Conservation (phyloP, 371 early-diverging fungal species). For the Chytridiales sp. region DNA sequence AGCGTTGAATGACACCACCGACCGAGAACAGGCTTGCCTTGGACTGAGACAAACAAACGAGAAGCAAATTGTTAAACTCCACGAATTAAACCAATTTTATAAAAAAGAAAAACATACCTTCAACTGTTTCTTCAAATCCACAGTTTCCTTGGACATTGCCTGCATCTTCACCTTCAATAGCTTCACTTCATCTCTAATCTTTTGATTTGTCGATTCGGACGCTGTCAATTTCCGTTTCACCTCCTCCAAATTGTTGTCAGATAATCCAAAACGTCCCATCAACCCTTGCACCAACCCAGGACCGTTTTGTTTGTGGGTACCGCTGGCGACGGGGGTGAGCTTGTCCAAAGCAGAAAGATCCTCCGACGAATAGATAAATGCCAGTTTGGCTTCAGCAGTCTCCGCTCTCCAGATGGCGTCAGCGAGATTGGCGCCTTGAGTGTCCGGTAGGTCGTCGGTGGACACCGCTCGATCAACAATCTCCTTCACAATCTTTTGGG, state of each 20-base stretch:
- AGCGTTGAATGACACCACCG: too few species aligned
- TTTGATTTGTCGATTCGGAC: too few species aligned
- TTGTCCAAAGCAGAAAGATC: constrained; percentile 1
- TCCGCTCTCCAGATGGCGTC: constrained; percentile 4
- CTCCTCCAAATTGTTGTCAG: constrained; percentile 2
- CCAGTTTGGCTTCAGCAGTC: constrained; percentile 24
- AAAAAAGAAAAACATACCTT: too few species aligned
- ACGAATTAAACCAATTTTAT: too few species aligned
- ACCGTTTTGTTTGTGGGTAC: background rate
- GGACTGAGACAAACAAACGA: too few species aligned
- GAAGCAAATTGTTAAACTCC: too few species aligned
- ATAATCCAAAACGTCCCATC: constrained; percentile 16
- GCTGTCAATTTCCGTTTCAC: constrained; percentile 10
- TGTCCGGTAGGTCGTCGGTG: background rate
- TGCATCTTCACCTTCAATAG: constrained; percentile 17
- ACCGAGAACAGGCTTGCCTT: too few species aligned
- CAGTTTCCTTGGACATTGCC: constrained; percentile 5
- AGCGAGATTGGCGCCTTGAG: background rate
- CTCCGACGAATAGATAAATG: background rate
- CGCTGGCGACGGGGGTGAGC: background rate
- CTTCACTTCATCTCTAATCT: constrained; percentile 14
- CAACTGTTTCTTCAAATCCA: too few species aligned
- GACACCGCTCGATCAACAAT: background rate
- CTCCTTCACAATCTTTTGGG: too few species aligned
- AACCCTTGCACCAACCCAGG: background rate